Percentiles rank a stretch among this genome's conserved stretches.
These are phyloP conservation scores for Trichosporon sp. DNA, from an alignment of 1,284 basidiomycete species.

Conservation along the genomic window DNA sequence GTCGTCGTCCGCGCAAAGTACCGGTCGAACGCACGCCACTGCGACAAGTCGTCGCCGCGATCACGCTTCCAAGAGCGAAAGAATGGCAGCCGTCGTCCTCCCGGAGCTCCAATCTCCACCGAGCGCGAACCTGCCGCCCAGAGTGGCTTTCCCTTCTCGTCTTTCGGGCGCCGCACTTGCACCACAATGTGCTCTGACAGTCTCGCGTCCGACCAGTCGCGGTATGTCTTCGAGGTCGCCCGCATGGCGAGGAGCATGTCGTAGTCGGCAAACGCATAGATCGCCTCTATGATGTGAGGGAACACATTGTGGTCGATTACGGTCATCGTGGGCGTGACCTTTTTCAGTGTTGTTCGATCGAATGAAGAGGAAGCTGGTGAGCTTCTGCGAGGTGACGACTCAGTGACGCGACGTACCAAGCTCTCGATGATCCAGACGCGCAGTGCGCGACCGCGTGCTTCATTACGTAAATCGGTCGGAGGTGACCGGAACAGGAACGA, in stretches of 20 bases:
- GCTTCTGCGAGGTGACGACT: neutral
- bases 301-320: slow-evolving; percentile 9
- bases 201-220: neutral
- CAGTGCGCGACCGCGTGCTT: too few relatives aligned
- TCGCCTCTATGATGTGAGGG: slow-evolving; percentile 13
- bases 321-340: neutral
- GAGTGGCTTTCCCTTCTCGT: neutral
- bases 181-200: neutral
- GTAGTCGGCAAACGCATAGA: neutral
- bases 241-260: slow-evolving; percentile 2
- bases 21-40: neutral
- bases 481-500: too few relatives aligned
- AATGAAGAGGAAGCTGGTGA: neutral
- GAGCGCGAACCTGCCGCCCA: neutral
- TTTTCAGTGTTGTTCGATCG: too few relatives aligned
- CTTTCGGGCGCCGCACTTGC: neutral
- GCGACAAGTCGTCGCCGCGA: neutral
- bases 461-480: too few relatives aligned
- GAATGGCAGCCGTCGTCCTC: neutral
- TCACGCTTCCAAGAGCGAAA: neutral
- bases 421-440: too few relatives aligned
- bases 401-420: neutral
- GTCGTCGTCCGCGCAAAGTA: neutral
- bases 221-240: neutral
- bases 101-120: neutral